phyloP scores from a whole-genome alignment of 371 early-diverging fungal species.

The Apophysomyces variabilis region DNA sequence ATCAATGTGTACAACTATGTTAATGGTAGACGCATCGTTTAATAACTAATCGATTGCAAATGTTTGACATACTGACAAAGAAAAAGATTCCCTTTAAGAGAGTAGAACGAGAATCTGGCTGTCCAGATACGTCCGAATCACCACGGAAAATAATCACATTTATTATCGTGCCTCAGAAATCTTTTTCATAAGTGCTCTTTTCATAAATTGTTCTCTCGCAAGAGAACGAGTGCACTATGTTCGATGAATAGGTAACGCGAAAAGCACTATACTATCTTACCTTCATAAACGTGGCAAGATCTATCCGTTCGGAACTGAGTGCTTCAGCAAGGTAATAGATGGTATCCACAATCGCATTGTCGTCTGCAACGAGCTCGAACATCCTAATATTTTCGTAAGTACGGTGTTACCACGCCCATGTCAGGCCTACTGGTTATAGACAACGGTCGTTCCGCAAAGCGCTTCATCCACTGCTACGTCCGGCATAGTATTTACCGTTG shows the following conservation, averaged over 20 bases:
- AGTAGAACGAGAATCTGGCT: background rate
- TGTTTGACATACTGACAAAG: background rate
- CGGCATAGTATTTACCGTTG: constrained; percentile 57
- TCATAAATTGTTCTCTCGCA: constrained; percentile 88
- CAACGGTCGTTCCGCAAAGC: constrained; percentile 68
- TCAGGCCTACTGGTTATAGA: constrained; percentile 76
- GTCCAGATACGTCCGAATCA: too few species aligned
- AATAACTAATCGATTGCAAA: background rate
- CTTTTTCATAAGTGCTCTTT: constrained; percentile 82
- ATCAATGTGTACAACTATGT: constrained; percentile 46
- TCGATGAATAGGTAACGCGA: background rate
- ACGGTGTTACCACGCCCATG: background rate
- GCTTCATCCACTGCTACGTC: constrained; percentile 73
- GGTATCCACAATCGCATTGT: constrained; percentile 90
- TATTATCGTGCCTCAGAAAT: constrained; percentile 37
- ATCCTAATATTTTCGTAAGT: constrained; percentile 50
- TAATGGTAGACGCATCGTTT: background rate
- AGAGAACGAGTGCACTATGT: constrained; percentile 73
- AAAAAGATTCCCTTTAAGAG: background rate
- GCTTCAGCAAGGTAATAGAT: constrained; percentile 84
- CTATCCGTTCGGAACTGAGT: constrained; percentile 70
- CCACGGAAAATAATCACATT: constrained; percentile 1
- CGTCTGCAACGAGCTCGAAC: constrained; percentile 86
- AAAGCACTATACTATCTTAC: constrained; percentile 25
- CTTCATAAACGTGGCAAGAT: constrained; percentile 74